Evolutionary conservation across 768 basidiomycete genomes (phyloP).

Genomic region (Suillus decipiens): DNA sequence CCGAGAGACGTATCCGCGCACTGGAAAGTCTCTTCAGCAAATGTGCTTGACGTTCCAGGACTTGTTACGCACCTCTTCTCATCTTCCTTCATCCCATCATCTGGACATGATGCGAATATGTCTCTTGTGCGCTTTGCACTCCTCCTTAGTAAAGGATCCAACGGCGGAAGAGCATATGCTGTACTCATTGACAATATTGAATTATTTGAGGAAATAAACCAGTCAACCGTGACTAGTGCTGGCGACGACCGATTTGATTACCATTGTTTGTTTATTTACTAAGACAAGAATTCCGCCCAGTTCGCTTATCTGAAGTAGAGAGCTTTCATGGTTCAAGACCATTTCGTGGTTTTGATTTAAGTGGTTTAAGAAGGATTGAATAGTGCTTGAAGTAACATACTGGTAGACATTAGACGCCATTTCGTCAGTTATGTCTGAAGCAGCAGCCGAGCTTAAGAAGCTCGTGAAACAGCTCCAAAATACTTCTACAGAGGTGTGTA

Average conservation of each 20-base stretch:
- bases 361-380: slow-evolving; percentile 8
- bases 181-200: slow-evolving; percentile 27
- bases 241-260: slow-evolving; percentile 15
- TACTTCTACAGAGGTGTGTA: slow-evolving; percentile 57
- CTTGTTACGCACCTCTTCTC: slow-evolving; percentile 58
- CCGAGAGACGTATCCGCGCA: slow-evolving; percentile 69
- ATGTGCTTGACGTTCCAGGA: not conserved
- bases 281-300: not conserved
- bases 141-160: slow-evolving; percentile 63
- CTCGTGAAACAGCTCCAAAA: slow-evolving; percentile 79
- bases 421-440: slow-evolving; percentile 33
- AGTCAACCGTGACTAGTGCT: not conserved
- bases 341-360: not conserved
- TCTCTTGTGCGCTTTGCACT: slow-evolving; percentile 74
- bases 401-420: slow-evolving; percentile 25
- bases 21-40: slow-evolving; percentile 35
- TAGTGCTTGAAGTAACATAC: slow-evolving; percentile 12
- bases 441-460: slow-evolving; percentile 67
- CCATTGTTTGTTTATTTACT: slow-evolving; percentile 21
- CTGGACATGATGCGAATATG: slow-evolving; percentile 66
- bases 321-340: slow-evolving; percentile 6
- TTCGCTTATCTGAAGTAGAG: not conserved
- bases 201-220: not conserved
- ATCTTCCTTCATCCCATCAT: slow-evolving; percentile 62
- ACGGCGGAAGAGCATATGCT: slow-evolving; percentile 57